Evolutionary conservation across 176 grass and related monocot genomes (phyloP).

Genomic region (Avena insularis): DNA sequence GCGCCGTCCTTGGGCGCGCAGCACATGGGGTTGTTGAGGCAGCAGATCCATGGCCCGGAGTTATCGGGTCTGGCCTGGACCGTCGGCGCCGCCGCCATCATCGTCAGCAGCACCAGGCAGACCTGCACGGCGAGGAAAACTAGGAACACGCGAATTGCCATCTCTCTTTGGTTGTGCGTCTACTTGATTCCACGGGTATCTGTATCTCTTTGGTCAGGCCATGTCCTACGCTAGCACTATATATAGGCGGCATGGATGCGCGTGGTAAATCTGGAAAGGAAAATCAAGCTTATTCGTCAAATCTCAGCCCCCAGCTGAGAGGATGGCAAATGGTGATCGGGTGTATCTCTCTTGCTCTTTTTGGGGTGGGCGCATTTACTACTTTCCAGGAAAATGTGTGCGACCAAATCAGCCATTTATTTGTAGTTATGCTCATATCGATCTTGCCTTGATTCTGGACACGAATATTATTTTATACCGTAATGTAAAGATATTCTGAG

Average conservation of each 20-base stretch:
- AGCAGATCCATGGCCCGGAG: not conserved
- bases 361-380: not conserved
- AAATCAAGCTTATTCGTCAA: not conserved
- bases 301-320: not conserved
- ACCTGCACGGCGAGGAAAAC: slow-evolving; percentile 1
- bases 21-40: slow-evolving; percentile 33
- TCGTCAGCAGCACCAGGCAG: slow-evolving; percentile 12
- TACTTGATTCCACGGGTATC: not conserved
- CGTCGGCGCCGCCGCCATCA: not conserved
- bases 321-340: not conserved
- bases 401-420: not conserved
- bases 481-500: not conserved
- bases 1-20: not conserved
- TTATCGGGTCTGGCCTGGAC: not conserved
- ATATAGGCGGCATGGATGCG: not conserved
- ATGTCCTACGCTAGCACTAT: not conserved
- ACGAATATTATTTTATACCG: not conserved
- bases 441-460: not conserved
- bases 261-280: not conserved
- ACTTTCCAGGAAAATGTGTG: not conserved
- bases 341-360: not conserved
- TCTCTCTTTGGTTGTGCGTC: not conserved
- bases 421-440: not conserved
- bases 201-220: not conserved
- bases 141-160: not conserved